Percentiles rank a stretch among this genome's conserved stretches.
These are phyloP conservation scores for Eragrostis nindensis DNA, from an alignment of 176 grass and related monocot genomes.

Conservation along the genomic window DNA sequence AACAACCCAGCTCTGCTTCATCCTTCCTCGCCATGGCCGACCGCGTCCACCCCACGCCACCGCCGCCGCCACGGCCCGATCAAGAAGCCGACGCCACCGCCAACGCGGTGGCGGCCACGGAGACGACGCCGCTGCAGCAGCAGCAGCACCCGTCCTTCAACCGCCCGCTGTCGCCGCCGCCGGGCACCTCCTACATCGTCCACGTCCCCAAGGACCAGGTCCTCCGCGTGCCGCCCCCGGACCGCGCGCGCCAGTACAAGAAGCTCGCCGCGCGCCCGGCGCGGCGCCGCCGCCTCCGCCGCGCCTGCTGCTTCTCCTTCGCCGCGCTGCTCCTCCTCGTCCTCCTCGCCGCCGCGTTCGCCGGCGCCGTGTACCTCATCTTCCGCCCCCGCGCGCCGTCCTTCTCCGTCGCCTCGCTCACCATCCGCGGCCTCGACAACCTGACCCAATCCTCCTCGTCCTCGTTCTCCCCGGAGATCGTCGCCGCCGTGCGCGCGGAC, in stretches of 20 bases:
- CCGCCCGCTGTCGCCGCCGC: neutral
- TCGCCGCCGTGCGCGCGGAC: constrained; percentile 55
- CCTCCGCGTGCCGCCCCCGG: constrained; percentile 66
- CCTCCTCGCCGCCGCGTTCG: constrained; percentile 23
- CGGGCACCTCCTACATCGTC: constrained; percentile 70
- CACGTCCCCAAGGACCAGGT: constrained; percentile 85
- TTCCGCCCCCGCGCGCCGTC: constrained; percentile 68
- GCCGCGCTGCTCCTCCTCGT: neutral
- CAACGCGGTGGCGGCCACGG: neutral
- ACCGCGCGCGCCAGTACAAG: constrained; percentile 54
- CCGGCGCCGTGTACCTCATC: constrained; percentile 46
- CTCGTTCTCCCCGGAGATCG: constrained; percentile 46
- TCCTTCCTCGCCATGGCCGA: constrained; percentile 32
- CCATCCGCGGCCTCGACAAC: constrained; percentile 50
- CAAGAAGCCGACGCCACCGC: neutral
- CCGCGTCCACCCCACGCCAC: constrained; percentile 44
- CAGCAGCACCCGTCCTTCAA: constrained; percentile 29
- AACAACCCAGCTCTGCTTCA: neutral
- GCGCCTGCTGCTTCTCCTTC: constrained; percentile 38
- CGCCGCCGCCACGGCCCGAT: neutral
- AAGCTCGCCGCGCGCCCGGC: constrained; percentile 54
- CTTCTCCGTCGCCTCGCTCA: constrained; percentile 65
- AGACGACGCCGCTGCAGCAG: constrained; percentile 26
- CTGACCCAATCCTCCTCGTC: neutral
- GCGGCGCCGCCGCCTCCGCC: constrained; percentile 37